phyloP scores from a whole-genome alignment of 2,329 filamentous ascomycete genomes.

The Pseudocercospora fijiensis region DNA sequence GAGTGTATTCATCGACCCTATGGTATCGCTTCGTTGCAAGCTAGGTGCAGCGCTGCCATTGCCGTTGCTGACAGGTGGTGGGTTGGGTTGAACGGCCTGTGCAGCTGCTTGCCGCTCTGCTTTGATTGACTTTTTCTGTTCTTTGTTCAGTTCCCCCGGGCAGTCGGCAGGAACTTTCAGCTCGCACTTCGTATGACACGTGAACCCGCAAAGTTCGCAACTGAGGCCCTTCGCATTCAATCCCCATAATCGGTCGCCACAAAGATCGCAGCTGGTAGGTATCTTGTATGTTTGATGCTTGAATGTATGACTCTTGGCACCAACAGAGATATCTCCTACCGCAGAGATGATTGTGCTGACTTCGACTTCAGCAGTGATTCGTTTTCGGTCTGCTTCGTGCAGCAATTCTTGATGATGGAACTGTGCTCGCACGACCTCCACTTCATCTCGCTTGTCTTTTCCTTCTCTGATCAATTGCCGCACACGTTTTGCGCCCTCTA shows the following conservation, averaged over 20 bases:
- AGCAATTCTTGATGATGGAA: conserved; percentile 82
- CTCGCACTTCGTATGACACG: conserved; percentile 97
- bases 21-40: conserved; percentile 78
- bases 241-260: conserved; percentile 95
- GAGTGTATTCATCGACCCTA: conserved; percentile 71
- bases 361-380: conserved; percentile 87
- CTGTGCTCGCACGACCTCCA: conserved; percentile 77
- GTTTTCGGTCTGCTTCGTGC: conserved; percentile 78
- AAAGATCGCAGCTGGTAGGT: conserved; percentile 95
- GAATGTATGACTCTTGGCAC: conserved; percentile 94
- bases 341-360: conserved; percentile 86
- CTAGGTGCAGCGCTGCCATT: conserved; percentile 52
- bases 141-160: conserved; percentile 88
- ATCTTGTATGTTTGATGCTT: conserved; percentile 99
- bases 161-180: conserved; percentile 98
- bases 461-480: conserved; percentile 78
- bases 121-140: conserved; percentile 93
- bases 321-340: conserved; percentile 88
- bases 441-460: conserved; percentile 83
- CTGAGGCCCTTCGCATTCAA: conserved; percentile 94
- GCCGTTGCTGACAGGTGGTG: conserved; percentile 29
- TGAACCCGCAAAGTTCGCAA: conserved; percentile 94
- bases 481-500: conserved; percentile 71
- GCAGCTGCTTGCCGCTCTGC: conserved; percentile 77
- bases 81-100: conserved; percentile 49